A percentile compares a stretch with the other conserved stretches of the same genome.
Conservation (phyloP, 345 rosid species). For the Physaria fendleri region DNA sequence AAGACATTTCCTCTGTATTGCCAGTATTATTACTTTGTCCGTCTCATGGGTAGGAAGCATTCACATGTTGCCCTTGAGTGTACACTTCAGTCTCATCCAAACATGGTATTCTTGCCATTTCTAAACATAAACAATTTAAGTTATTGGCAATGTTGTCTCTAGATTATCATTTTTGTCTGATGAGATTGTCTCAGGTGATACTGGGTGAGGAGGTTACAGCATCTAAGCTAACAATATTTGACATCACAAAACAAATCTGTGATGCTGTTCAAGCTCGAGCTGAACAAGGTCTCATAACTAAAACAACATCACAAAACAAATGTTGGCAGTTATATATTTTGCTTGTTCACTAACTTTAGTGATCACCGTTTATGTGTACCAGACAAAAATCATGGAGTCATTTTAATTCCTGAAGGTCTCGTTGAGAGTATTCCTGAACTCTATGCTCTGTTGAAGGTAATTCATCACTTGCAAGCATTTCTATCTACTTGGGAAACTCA, state of each 20-base stretch:
- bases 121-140: background rate
- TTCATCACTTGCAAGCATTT: background rate
- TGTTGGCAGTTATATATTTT: constrained; percentile 3
- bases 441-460: constrained; percentile 86
- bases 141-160: background rate
- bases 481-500: background rate
- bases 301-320: no score
- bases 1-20: background rate
- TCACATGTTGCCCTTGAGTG: constrained; percentile 97
- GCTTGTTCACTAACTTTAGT: constrained; percentile 21
- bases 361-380: constrained; percentile 16
- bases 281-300: constrained; percentile 45
- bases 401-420: constrained; percentile 92
- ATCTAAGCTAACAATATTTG: constrained; percentile 94
- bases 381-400: constrained; percentile 93
- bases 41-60: constrained; percentile 96
- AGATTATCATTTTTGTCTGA: background rate
- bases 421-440: constrained; percentile 97
- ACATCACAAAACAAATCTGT: constrained; percentile 75
- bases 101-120: constrained; percentile 49
- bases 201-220: constrained; percentile 94
- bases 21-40: constrained; percentile 93
- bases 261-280: constrained; percentile 98
- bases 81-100: constrained; percentile 96
- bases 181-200: constrained; percentile 25